phyloP scores from a whole-genome alignment of 2,329 filamentous ascomycete genomes.

The Pseudopyrenochaeta lycopersici region DNA sequence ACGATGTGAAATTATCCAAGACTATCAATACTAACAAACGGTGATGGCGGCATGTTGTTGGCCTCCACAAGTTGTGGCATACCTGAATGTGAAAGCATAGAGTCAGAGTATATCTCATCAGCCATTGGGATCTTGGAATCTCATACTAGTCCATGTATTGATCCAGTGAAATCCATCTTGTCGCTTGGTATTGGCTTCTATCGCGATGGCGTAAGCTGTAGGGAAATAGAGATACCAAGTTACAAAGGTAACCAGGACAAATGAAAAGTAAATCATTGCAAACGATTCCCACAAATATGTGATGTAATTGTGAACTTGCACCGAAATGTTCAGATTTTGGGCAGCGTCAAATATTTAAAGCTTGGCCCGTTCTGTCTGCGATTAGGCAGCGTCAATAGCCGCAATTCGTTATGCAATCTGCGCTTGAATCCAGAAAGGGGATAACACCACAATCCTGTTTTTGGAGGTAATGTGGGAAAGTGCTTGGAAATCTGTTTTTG shows the following conservation, averaged over 20 bases:
- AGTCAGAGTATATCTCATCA: too few species aligned
- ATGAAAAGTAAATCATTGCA: slow-evolving; percentile 8
- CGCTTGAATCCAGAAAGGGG: slow-evolving; percentile 10
- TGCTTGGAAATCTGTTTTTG: slow-evolving; percentile 7
- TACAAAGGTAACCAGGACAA: slow-evolving; percentile 8
- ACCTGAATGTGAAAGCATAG: too few species aligned
- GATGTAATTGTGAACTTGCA: neutral
- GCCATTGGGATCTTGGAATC: too few species aligned
- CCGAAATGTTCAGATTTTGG: neutral
- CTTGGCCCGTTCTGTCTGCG: neutral
- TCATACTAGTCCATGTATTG: slow-evolving; percentile 65
- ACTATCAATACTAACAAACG: slow-evolving; percentile 54
- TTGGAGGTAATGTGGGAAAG: slow-evolving; percentile 4
- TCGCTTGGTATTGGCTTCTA: slow-evolving; percentile 11
- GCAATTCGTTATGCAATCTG: slow-evolving; percentile 3
- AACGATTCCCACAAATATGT: neutral
- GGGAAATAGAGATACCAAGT: slow-evolving; percentile 6
- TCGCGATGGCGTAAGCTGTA: slow-evolving; percentile 4
- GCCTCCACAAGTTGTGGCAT: slow-evolving; percentile 73
- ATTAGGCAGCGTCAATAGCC: neutral
- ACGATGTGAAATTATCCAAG: neutral
- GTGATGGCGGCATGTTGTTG: slow-evolving; percentile 67
- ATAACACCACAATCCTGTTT: neutral
- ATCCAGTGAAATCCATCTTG: slow-evolving; percentile 63
- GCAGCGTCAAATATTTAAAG: neutral